Base-by-base conservation (phyloP, 2,329 filamentous ascomycete species). In the Graphiopsis chlorocephala region DNA sequence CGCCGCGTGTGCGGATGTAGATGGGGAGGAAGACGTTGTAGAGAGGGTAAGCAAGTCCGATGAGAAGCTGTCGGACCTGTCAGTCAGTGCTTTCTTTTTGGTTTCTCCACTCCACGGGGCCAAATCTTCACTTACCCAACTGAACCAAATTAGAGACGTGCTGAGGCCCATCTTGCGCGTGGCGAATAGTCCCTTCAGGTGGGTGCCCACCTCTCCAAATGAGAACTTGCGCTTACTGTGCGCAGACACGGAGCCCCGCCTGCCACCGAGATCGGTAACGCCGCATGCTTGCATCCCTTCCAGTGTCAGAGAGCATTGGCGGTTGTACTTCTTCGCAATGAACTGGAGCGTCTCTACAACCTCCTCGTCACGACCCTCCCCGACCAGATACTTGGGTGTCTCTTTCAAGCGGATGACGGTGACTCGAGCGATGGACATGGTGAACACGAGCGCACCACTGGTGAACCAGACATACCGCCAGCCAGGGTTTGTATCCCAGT, bases 21-120 rank as follows among this genome's bases (percentile, higher is more conserved):
- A 78, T 79, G 0, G 86, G 86, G 1, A 92, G 78, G 74, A 92
- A 93, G 61, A 91, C 89, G 68, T 90, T 90, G 76, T 90, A 93
- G 0, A 93, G 80, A 0, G 90, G 90, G 70, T 92, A 92, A 0
- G 88, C 89, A 0, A 92, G 81, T 7, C 90, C 89, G 58, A 70
- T 70, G 55, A 65, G 58, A 11, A 65, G 63, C 62, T 64, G 23
- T 15, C 10, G 8, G 10, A 7, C 0, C 1, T 17, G 17, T 64
- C 8, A 59, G 62, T 17, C 20, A 17, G 38, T 45, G n/a, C 23
- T 11, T 1, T 20, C 1, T 45, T 20, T 20, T 17, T 5, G n/a
- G 11, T 20, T 11, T 2, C n/a, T 12, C 38, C 5, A 7, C n/a
- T n/a, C n/a, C 38, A 4, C n/a, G 10, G 2, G 20, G n/a, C 38